These are phyloP conservation scores for Saitozyma podzolica DNA, from an alignment of 768 basidiomycete species.

Conservation along the genomic window DNA sequence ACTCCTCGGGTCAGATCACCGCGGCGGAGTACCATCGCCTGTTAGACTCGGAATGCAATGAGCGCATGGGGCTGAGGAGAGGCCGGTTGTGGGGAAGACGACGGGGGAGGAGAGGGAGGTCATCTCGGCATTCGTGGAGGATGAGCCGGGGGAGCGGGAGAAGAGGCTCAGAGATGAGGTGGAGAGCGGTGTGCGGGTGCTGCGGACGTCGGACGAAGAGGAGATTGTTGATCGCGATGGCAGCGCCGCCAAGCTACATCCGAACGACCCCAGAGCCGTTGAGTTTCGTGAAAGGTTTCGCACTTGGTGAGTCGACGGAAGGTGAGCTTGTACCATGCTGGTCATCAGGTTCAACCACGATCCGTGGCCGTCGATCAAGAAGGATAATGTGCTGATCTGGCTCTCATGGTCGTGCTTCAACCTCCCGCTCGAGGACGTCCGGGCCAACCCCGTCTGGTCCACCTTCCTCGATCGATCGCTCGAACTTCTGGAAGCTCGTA, in stretches of 20 bases:
- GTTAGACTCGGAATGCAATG: conserved; percentile 26
- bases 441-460: conserved; percentile 57
- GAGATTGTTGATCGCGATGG: conserved; percentile 27
- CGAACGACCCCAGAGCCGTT: conserved; percentile 22
- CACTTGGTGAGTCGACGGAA: conserved; percentile 1
- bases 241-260: conserved; percentile 29
- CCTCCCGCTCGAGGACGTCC: conserved; percentile 60
- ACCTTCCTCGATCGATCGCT: conserved; percentile 64
- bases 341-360: conserved; percentile 69
- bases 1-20: conserved; percentile 16
- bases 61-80: conserved; percentile 26
- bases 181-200: conserved; percentile 30
- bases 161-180: conserved; percentile 26
- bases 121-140: conserved; percentile 18
- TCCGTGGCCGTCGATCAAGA: conserved; percentile 70
- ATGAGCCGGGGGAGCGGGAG: conserved; percentile 40
- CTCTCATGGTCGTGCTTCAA: conserved; percentile 82
- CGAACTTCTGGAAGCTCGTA: conserved; percentile 67
- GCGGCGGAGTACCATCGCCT: conserved; percentile 23
- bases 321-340: neutral
- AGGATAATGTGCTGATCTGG: conserved; percentile 69
- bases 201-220: conserved; percentile 14
- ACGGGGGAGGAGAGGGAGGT: conserved; percentile 20
- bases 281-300: conserved; percentile 3
- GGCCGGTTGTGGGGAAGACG: conserved; percentile 31